These are phyloP conservation scores for Leccinum subtestaceum DNA, from an alignment of 768 basidiomycete species.

Conservation along the genomic window DNA sequence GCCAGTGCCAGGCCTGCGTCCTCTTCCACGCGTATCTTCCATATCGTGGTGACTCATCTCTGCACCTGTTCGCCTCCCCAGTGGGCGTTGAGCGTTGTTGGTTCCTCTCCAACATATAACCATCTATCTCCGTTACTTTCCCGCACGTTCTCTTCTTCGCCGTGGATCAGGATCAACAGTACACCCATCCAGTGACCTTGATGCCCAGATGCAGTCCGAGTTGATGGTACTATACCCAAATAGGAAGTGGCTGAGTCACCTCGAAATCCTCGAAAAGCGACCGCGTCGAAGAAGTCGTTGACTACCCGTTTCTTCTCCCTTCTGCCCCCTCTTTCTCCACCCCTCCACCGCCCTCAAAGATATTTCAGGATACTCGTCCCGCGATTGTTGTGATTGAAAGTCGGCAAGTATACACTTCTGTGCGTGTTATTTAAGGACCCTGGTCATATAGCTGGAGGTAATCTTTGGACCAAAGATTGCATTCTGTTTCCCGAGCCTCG, in stretches of 20 bases:
- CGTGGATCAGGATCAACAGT: conserved; percentile 31
- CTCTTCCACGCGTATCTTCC: conserved; percentile 5
- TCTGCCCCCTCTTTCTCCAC: neutral
- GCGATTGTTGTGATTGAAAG: conserved; percentile 1
- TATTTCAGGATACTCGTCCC: conserved; percentile 28
- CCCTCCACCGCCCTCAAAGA: conserved; percentile 4
- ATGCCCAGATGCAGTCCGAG: conserved; percentile 4
- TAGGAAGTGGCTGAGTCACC: conserved; percentile 13
- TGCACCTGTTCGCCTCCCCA: neutral
- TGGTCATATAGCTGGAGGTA: conserved; percentile 22
- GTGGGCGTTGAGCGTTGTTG: neutral
- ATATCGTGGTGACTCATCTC: neutral
- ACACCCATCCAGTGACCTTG: conserved; percentile 10
- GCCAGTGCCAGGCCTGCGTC: conserved; percentile 2
- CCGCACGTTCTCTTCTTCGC: conserved; percentile 25
- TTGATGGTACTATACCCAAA: conserved; percentile 8
- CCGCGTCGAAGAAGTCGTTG: conserved; percentile 27
- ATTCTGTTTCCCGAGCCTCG: conserved; percentile 10
- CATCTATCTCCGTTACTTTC: conserved; percentile 23
- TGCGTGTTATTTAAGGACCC: conserved; percentile 12
- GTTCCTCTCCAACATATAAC: neutral
- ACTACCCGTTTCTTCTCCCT: conserved; percentile 6
- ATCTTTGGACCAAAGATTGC: neutral
- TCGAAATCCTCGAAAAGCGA: conserved; percentile 30
- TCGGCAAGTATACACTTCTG: neutral